A percentile compares a stretch with the other conserved stretches of the same genome.
Conservation (phyloP, 306 rosid genomes). For the Casuarina cunninghamiana region DNA sequence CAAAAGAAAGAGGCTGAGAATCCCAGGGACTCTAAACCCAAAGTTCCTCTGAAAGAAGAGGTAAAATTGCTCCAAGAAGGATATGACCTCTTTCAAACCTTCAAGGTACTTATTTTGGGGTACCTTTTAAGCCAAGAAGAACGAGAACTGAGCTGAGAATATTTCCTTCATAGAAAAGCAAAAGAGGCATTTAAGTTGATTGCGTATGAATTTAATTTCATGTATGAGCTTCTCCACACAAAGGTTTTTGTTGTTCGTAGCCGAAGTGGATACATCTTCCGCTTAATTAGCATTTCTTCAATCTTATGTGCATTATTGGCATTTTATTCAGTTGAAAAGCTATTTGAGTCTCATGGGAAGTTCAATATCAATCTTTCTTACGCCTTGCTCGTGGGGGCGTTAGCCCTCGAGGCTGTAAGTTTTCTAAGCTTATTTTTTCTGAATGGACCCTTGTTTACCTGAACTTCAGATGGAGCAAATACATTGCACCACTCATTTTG, state of each 20-base stretch:
- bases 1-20: too few species aligned
- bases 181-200: background rate
- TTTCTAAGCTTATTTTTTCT: background rate
- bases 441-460: background rate
- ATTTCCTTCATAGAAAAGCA: background rate
- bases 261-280: background rate
- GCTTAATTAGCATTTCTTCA: background rate
- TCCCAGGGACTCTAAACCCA: too few species aligned
- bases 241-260: conserved; percentile 3
- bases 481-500: background rate
- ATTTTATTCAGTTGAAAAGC: background rate
- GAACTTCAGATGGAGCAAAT: background rate
- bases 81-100: background rate
- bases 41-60: too few species aligned
- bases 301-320: background rate
- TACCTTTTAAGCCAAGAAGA: background rate
- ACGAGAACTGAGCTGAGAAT: background rate
- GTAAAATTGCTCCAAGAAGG: background rate
- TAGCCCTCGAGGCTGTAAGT: background rate
- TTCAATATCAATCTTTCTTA: conserved; percentile 3
- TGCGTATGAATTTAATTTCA: conserved; percentile 1
- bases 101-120: background rate
- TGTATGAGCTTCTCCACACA: conserved; percentile 12
- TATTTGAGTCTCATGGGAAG: background rate
- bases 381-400: background rate